Conservation (phyloP, 257 asterid species). For the Petunia axillaris region DNA sequence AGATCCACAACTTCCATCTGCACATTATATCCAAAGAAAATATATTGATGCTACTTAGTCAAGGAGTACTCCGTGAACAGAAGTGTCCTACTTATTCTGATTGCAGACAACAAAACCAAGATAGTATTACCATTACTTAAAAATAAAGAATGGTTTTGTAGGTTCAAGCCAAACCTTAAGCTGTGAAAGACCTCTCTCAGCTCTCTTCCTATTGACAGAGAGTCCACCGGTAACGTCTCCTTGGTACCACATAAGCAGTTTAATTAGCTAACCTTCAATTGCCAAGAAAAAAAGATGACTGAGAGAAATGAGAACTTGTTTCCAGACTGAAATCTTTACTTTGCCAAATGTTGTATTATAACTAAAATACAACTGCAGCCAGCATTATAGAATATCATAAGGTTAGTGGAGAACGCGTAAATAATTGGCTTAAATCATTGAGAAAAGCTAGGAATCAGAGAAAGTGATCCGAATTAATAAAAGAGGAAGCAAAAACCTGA, state of each 20-base stretch:
- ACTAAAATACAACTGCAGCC: no score
- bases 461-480: background rate
- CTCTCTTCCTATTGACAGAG: conserved; percentile 77
- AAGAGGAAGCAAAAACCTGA: conserved; percentile 13
- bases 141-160: background rate
- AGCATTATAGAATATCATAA: no score
- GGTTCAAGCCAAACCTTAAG: conserved; percentile 52
- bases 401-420: no score
- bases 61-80: no score
- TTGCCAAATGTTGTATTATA: no score
- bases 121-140: no score
- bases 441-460: background rate
- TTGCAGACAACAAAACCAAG: no score
- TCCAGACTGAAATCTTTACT: no score
- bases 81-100: no score
- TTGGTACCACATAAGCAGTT: conserved; percentile 54
- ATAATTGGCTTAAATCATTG: background rate
- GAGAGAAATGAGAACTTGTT: no score
- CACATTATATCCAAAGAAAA: conserved; percentile 20
- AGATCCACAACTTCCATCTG: conserved; percentile 85
- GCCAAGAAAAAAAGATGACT: no score
- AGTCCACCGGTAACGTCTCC: conserved; percentile 83
- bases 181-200: conserved; percentile 70
- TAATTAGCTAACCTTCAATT: background rate
- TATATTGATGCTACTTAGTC: no score